Percentiles rank a stretch among this genome's conserved stretches.
phyloP scores from a whole-genome alignment of 495 filamentous ascomycete species.

The Trichoderma orchidacearum region DNA sequence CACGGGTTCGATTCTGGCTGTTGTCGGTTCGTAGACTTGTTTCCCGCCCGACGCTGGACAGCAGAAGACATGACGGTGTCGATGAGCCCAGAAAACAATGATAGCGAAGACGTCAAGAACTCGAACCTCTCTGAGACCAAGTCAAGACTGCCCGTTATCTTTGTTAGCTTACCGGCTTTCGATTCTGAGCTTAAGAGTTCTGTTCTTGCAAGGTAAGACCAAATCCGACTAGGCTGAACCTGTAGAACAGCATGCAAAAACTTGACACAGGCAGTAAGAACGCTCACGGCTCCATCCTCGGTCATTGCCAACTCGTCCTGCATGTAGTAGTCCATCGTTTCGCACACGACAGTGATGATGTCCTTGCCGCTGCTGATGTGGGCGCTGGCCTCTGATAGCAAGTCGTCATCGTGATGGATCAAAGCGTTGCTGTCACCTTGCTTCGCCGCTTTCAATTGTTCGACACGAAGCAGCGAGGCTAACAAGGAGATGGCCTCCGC shows the following conservation, averaged over 20 bases:
- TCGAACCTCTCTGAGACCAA: constrained; percentile 61
- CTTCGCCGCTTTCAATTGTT: constrained; percentile 14
- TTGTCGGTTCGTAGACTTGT: constrained; percentile 36
- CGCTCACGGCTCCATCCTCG: constrained; percentile 40
- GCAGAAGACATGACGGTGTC: constrained; percentile 62
- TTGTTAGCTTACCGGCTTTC: constrained; percentile 56
- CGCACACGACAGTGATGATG: constrained; percentile 65
- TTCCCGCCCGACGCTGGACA: constrained; percentile 53
- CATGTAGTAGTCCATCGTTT: constrained; percentile 68
- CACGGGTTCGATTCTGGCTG: constrained; percentile 40
- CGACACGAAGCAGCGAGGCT: constrained; percentile 26
- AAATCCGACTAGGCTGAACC: constrained; percentile 68
- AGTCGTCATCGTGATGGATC: constrained; percentile 9
- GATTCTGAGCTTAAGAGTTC: constrained; percentile 59
- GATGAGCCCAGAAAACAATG: constrained; percentile 59
- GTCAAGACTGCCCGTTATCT: constrained; percentile 62
- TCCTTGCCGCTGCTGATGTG: constrained; percentile 61
- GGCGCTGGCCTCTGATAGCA: constrained; percentile 61
- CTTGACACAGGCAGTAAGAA: constrained; percentile 60
- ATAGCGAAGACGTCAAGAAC: constrained; percentile 57
- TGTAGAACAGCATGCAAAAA: constrained; percentile 60
- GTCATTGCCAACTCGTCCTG: constrained; percentile 40
- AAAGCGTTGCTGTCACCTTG: constrained; percentile 6
- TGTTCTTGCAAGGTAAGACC: constrained; percentile 77
- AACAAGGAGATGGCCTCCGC: constrained; percentile 26